Evolutionary conservation across 2,329 filamentous ascomycete genomes (phyloP).

Genomic region (Penicillium sclerotiorum): DNA sequence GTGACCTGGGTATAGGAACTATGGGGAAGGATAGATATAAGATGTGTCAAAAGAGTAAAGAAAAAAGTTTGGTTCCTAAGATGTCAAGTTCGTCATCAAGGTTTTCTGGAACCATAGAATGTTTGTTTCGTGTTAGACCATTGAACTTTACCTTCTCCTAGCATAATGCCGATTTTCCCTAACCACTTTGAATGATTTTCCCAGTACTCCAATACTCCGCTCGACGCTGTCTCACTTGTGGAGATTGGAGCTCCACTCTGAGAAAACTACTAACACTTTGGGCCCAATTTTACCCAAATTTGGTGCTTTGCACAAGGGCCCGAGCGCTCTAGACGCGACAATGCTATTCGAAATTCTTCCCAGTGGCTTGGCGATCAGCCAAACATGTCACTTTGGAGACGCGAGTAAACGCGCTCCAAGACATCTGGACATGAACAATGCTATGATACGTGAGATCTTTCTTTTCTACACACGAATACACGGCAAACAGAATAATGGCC

Average conservation of each 20-base stretch:
- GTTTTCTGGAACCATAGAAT: slow-evolving; percentile 3
- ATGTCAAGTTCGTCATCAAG: slow-evolving; percentile 8
- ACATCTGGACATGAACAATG: too few relatives aligned
- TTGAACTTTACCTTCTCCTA: slow-evolving; percentile 4
- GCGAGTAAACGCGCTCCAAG: too few relatives aligned
- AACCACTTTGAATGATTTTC: too few relatives aligned
- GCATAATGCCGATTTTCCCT: neutral
- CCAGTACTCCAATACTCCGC: neutral
- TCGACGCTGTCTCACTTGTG: neutral
- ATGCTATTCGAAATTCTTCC: too few relatives aligned
- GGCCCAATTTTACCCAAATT: too few relatives aligned
- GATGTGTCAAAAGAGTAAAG: too few relatives aligned
- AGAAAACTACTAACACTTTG: too few relatives aligned
- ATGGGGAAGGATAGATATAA: neutral
- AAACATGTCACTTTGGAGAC: too few relatives aligned
- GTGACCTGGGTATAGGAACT: too few relatives aligned
- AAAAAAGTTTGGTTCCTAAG: slow-evolving; percentile 1
- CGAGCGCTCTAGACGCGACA: neutral
- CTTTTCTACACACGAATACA: too few relatives aligned
- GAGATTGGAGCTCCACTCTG: neutral
- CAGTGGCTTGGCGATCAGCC: neutral
- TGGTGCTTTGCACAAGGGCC: slow-evolving; percentile 3
- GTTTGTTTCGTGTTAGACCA: slow-evolving; percentile 3
- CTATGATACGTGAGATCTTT: too few relatives aligned
- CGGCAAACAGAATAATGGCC: too few relatives aligned